A percentile compares a stretch with the other conserved stretches of the same genome.
Conservation (phyloP, 192 early-diverging fungal genomes). For the Linnemannia elongata region DNA sequence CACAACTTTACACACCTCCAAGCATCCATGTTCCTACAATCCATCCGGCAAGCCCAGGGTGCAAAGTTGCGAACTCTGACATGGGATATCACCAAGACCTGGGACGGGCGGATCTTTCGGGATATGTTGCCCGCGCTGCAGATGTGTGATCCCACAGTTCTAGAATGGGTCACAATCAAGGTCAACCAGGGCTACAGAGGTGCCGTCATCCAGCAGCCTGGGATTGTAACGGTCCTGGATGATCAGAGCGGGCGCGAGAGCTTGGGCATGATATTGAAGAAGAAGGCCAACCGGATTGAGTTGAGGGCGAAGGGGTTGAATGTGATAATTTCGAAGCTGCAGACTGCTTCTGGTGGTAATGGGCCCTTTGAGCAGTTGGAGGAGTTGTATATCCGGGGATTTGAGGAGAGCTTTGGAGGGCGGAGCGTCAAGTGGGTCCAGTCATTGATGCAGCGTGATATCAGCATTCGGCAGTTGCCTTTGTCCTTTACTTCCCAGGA, state of each 20-base stretch:
- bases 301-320: background rate
- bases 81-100: constrained; percentile 11
- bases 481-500: background rate
- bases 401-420: background rate
- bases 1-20: constrained; percentile 1
- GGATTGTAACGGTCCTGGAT: background rate
- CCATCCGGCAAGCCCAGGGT: background rate
- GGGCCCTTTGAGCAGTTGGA: background rate
- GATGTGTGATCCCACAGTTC: background rate
- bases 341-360: background rate
- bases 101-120: background rate
- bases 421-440: background rate
- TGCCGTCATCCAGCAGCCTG: background rate
- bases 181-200: background rate
- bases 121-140: background rate
- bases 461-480: background rate
- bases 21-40: background rate
- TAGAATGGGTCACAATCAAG: background rate
- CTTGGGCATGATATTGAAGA: background rate
- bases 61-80: background rate
- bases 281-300: background rate
- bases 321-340: background rate
- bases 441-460: background rate
- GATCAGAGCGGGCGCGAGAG: background rate
- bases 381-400: constrained; percentile 1